These are phyloP conservation scores for Myxozyma udenii DNA, from an alignment of 805 yeast genomes.

Conservation along the genomic window DNA sequence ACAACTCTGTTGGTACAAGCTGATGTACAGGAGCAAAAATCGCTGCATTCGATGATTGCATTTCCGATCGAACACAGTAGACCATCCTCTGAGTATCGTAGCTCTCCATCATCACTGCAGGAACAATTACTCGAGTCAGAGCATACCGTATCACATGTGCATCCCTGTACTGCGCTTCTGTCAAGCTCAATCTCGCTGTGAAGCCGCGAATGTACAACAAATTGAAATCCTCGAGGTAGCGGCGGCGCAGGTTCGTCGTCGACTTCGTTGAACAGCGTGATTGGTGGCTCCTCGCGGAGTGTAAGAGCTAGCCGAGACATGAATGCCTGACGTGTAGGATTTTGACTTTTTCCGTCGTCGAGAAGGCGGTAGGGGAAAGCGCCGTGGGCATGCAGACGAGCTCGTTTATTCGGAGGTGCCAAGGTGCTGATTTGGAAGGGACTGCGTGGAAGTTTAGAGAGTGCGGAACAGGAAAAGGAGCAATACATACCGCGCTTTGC, in stretches of 20 bases:
- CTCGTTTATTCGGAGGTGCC: no score
- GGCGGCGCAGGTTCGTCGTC: constrained; percentile 8
- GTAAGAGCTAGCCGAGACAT: neutral
- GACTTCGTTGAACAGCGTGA: constrained; percentile 10
- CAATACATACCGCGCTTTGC: no score
- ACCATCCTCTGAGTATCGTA: constrained; percentile 13
- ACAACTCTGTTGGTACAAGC: constrained; percentile 20
- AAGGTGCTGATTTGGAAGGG: no score
- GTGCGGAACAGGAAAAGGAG: no score
- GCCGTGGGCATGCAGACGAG: no score
- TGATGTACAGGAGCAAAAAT: constrained; percentile 11
- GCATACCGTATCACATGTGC: neutral
- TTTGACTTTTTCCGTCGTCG: neutral
- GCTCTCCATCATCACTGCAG: constrained; percentile 4
- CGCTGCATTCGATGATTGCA: constrained; percentile 21
- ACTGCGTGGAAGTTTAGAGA: no score
- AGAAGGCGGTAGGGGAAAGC: no score
- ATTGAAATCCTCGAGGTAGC: neutral
- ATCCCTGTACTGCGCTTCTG: neutral
- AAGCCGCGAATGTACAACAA: neutral
- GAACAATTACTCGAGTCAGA: neutral
- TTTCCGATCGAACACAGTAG: constrained; percentile 6
- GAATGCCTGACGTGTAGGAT: neutral
- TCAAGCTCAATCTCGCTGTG: neutral
- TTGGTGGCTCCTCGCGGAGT: neutral